A percentile compares a stretch with the other conserved stretches of the same genome.
Conservation (phyloP, 2,329 filamentous ascomycete species). For the Colletotrichum sansevieriae region DNA sequence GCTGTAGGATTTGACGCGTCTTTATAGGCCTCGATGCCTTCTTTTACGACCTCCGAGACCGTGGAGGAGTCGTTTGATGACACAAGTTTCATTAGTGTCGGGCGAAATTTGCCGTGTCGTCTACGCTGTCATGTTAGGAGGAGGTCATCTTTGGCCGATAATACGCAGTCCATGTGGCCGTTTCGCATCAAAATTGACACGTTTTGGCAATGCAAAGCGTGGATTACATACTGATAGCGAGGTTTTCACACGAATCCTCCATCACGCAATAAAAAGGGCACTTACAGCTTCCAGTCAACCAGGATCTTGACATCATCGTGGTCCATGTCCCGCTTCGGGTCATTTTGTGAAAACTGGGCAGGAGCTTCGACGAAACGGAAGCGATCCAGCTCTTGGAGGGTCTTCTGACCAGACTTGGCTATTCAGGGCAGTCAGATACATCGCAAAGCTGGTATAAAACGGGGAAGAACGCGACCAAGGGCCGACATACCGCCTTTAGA, state of each 20-base stretch:
- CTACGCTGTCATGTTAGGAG: conserved; percentile 48
- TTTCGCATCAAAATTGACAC: background rate
- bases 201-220: background rate
- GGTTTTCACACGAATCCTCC: too few species aligned
- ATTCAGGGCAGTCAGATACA: conserved; percentile 26
- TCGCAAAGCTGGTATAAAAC: conserved; percentile 31
- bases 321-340: conserved; percentile 57
- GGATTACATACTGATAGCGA: too few species aligned
- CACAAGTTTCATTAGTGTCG: conserved; percentile 71
- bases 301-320: conserved; percentile 71
- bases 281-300: conserved; percentile 80
- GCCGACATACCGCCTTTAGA: conserved; percentile 58
- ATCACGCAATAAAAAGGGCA: conserved; percentile 27
- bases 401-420: conserved; percentile 64
- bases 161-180: background rate
- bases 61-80: conserved; percentile 68
- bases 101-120: conserved; percentile 73
- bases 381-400: conserved; percentile 69
- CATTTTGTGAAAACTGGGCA: conserved; percentile 55
- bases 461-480: conserved; percentile 20
- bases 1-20: conserved; percentile 51
- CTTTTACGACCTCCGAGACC: conserved; percentile 62
- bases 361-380: conserved; percentile 71
- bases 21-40: conserved; percentile 64
- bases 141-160: background rate